Evolutionary conservation across 2,329 filamentous ascomycete species (phyloP), one percentile per base, ranked within the genome.

Genomic region (Neopestalotiopsis clavispora): DNA sequence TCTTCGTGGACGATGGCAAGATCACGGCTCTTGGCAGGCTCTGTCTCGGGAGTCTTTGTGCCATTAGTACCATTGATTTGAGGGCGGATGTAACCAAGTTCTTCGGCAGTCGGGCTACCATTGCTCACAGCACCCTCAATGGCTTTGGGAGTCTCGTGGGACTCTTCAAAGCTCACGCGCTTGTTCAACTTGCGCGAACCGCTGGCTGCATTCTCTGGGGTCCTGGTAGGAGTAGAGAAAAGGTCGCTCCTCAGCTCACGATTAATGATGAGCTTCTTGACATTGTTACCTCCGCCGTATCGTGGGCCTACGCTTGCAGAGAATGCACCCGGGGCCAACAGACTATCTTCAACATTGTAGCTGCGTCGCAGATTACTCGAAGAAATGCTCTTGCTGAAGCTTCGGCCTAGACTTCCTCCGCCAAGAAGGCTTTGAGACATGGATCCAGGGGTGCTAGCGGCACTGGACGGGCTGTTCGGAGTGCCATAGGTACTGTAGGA

Each of bases 241-340:
- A 91, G 84, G 74, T 94, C 92, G 69, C 88, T 94, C 67, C 93
- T 89, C 78, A 99, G 86, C 73, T 91, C 92, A 71, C 94, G 91
- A 81, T 98, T 97, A 78, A 99, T 98, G 66, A 95, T 92, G 68
- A 99, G 87, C 79, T 94, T 95, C 84, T 98, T 98, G 74, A 97
- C 89, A 77, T 88, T 93, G 59, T 87, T 87, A 77, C 86, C 90
- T n/a, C 89, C 87, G 65, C 91, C 91, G 73, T 89, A 87, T 69
- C 91, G 89, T 45, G 87, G 85, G 68, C 85, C 86, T 20, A 87
- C 83, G 76, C 88, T 91, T 32, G 91, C 86, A 2, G 93, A 93
- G 79, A 98, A 95, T 2, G 94, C 94, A 49, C 94, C 94, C 0
- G 95, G 94, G 1, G 93, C 89, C 34, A 98, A 85, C 68, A 98